Percentiles rank a stretch among this genome's conserved stretches.
Evolutionary conservation across 768 basidiomycete species (phyloP).

Genomic region (Candolleomyces aberdarensis): DNA sequence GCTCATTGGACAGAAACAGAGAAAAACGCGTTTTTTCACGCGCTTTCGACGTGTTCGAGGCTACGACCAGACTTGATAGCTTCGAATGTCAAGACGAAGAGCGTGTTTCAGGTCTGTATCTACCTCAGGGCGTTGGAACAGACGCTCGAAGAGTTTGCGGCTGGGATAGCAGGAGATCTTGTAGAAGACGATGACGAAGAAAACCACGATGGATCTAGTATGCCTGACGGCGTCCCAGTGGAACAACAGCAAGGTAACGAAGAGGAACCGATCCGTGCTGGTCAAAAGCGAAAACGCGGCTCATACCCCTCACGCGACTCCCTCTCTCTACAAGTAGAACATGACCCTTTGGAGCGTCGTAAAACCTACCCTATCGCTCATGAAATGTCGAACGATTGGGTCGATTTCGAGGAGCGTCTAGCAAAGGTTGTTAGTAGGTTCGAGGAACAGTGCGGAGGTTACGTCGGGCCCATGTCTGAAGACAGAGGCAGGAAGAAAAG

Average conservation of each 20-base stretch:
- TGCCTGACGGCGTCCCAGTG: neutral
- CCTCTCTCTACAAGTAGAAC: neutral
- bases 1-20: constrained; percentile 67
- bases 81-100: constrained; percentile 61
- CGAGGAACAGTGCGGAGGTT: constrained; percentile 7
- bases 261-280: too few relatives aligned
- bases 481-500: neutral
- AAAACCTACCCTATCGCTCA: constrained; percentile 17
- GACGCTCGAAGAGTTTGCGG: constrained; percentile 20
- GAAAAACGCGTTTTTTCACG: constrained; percentile 70
- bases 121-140: constrained; percentile 58
- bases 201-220: neutral
- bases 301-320: too few relatives aligned
- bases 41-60: constrained; percentile 61
- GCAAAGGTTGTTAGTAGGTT: constrained; percentile 20
- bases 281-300: too few relatives aligned
- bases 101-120: constrained; percentile 59
- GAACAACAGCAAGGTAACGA: too few relatives aligned
- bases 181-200: constrained; percentile 7
- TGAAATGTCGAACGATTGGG: constrained; percentile 34
- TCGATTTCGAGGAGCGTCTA: constrained; percentile 29
- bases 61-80: constrained; percentile 78
- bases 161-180: constrained; percentile 35
- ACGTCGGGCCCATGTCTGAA: neutral
- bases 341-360: constrained; percentile 14